Percentiles rank a stretch among this genome's conserved stretches.
These are phyloP conservation scores for Acanthamoeba rhysodes DNA, from an alignment of 208 protist species.

Conservation along the genomic window DNA sequence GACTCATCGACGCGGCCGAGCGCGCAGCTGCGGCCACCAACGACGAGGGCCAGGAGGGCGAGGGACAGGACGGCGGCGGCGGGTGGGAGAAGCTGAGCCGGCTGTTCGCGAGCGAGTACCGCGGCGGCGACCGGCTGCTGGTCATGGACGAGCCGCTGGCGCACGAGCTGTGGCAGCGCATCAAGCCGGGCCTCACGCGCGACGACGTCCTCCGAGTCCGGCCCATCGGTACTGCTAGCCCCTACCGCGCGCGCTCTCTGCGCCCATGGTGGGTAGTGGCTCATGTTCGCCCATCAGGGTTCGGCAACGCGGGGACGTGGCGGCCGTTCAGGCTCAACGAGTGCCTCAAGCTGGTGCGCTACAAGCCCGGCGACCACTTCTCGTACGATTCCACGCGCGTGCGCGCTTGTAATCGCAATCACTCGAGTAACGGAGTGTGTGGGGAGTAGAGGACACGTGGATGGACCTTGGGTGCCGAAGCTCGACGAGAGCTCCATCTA, in stretches of 20 bases:
- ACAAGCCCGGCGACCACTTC: slow-evolving; percentile 25
- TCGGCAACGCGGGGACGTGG: slow-evolving; percentile 45
- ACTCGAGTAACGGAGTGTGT: no score
- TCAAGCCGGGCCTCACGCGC: background rate
- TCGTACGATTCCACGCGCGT: background rate
- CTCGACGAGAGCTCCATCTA: slow-evolving; percentile 48
- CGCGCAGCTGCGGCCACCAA: background rate
- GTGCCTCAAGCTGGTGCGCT: slow-evolving; percentile 23
- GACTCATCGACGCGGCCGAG: background rate
- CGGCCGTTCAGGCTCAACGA: background rate
- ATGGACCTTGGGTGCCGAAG: slow-evolving; percentile 9
- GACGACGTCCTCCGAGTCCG: slow-evolving; percentile 18
- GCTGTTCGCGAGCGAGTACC: slow-evolving; percentile 14
- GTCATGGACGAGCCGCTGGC: slow-evolving; percentile 22
- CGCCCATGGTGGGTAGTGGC: no score
- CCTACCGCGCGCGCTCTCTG: background rate
- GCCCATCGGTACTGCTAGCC: background rate
- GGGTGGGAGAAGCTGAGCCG: background rate
- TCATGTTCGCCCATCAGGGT: no score
- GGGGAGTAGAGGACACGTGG: no score
- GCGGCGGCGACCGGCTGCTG: background rate
- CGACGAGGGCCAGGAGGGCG: no score
- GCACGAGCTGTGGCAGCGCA: background rate
- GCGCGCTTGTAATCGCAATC: no score
- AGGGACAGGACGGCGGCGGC: background rate